Conservation (phyloP, 805 yeast species). For the Candida adriatica region DNA sequence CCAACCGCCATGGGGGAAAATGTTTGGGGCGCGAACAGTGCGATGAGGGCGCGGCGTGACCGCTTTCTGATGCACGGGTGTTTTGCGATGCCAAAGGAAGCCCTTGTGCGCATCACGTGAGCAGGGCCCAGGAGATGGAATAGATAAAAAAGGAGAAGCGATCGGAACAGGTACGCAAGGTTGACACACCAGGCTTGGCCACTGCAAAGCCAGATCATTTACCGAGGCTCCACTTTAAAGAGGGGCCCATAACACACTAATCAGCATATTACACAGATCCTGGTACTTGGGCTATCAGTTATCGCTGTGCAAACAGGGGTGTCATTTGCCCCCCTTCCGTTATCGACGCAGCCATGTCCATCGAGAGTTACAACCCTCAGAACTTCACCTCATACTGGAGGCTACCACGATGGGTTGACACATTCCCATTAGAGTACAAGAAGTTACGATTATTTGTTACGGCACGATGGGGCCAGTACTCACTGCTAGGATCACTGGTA, state of each 20-base stretch:
- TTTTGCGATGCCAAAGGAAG: background rate
- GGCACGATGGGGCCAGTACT: constrained; percentile 30
- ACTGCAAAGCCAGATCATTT: too few relatives aligned
- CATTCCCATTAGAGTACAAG: constrained; percentile 23
- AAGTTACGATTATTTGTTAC: constrained; percentile 24
- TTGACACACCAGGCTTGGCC: too few relatives aligned
- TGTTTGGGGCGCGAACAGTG: constrained; percentile 1
- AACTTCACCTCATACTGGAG: constrained; percentile 10
- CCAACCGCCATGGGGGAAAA: constrained; percentile 14
- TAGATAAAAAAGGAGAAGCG: too few relatives aligned
- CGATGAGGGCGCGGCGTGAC: background rate
- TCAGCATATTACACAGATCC: too few relatives aligned
- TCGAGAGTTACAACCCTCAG: constrained; percentile 12
- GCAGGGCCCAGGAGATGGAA: constrained; percentile 3
- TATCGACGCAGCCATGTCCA: too few relatives aligned
- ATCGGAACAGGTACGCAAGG: too few relatives aligned
- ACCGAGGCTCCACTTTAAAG: too few relatives aligned
- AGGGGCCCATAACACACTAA: too few relatives aligned
- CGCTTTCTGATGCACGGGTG: constrained; percentile 5
- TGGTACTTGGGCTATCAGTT: too few relatives aligned
- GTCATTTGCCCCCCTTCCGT: too few relatives aligned
- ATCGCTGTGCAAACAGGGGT: too few relatives aligned
- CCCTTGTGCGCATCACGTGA: background rate
- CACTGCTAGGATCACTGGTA: constrained; percentile 31
- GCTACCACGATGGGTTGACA: constrained; percentile 23